Base-by-base conservation (phyloP, 805 yeast species). In the Candida loeiensis region DNA sequence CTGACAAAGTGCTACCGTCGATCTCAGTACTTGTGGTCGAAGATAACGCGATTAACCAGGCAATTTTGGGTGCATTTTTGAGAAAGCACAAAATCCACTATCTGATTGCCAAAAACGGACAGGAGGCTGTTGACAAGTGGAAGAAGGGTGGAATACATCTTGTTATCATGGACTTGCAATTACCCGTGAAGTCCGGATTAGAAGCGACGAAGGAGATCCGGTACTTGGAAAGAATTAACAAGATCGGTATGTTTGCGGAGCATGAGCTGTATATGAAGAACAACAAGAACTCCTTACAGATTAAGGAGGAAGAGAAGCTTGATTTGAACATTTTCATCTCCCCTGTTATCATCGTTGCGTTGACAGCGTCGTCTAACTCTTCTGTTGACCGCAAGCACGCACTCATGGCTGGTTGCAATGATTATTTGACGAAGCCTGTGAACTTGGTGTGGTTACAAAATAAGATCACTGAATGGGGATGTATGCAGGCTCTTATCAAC, bases 391-490 rank as follows among this genome's bases (percentile, higher is more conserved):
- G 85, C 57, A 82, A 87, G 46, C 86, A 87, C 53, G 99, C 99
- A 0, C 69, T 93, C 40, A 85, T 95, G 20, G 96, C 98, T 2
- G 99, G 99, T 34, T 93, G 99, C 64, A 93, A 93, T 55, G 99
- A 93, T 61, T 93, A 84, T 64, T 65, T 93, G 50, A 93, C 97
- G 7, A 93, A 93, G 51, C 99, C 99, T 0, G 98, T 93, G 6
- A 91, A 89, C 51, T 69, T 91, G 50, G 86, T 80, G 36, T 93
- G 99, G 99, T 69, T 93, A 34, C 86, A 89, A 53, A 87, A 86
- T 55, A 93, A 93, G 63, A 85, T 93, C 38, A 84, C 89, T 0
- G 97, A 91, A 61, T 93, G 98, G 98, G 98, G 99, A 0, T 91
- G 98, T 61, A 91, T 91, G 98, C 99, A 91, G 64, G 97, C 97